phyloP scores from a whole-genome alignment of 2,329 filamentous ascomycete species.

The Aspergillus puulaauensis region DNA sequence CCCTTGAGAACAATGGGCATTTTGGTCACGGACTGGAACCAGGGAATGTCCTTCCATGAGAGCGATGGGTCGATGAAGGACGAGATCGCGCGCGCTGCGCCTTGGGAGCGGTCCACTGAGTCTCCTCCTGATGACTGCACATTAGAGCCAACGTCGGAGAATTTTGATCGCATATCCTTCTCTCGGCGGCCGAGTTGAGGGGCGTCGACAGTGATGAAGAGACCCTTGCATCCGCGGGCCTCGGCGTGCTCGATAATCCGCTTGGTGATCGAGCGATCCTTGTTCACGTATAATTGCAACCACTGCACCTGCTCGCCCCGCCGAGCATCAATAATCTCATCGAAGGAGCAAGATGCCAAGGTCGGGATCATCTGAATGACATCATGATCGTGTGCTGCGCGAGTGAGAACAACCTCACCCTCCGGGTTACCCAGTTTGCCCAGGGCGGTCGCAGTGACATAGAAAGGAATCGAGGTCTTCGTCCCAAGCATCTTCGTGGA shows the following conservation, averaged over 20 bases:
- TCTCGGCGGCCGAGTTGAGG: constrained; percentile 92
- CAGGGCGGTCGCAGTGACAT: constrained; percentile 92
- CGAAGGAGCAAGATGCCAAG: constrained; percentile 92
- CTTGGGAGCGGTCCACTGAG: constrained; percentile 79
- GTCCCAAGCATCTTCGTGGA: constrained; percentile 92
- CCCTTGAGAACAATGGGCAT: constrained; percentile 98
- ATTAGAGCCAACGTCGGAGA: constrained; percentile 76
- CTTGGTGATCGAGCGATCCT: constrained; percentile 85
- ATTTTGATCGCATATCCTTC: constrained; percentile 97
- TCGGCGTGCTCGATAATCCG: constrained; percentile 91
- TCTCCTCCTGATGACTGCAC: constrained; percentile 70
- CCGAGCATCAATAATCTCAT: constrained; percentile 89
- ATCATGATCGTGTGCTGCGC: constrained; percentile 79
- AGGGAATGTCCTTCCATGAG: constrained; percentile 89
- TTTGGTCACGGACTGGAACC: constrained; percentile 84
- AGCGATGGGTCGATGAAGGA: constrained; percentile 95
- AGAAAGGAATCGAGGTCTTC: constrained; percentile 83
- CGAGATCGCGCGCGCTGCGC: constrained; percentile 90
- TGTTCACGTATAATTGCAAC: constrained; percentile 97
- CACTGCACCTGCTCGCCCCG: constrained; percentile 83
- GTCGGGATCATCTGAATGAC: constrained; percentile 99
- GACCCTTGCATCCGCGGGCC: constrained; percentile 82
- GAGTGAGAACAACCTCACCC: constrained; percentile 88
- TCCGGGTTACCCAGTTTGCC: constrained; percentile 93
- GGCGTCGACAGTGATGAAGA: constrained; percentile 98